Percentiles rank a stretch among this genome's conserved stretches.
Conservation (phyloP, 2,329 filamentous ascomycete genomes). For the Nemania sp. region DNA sequence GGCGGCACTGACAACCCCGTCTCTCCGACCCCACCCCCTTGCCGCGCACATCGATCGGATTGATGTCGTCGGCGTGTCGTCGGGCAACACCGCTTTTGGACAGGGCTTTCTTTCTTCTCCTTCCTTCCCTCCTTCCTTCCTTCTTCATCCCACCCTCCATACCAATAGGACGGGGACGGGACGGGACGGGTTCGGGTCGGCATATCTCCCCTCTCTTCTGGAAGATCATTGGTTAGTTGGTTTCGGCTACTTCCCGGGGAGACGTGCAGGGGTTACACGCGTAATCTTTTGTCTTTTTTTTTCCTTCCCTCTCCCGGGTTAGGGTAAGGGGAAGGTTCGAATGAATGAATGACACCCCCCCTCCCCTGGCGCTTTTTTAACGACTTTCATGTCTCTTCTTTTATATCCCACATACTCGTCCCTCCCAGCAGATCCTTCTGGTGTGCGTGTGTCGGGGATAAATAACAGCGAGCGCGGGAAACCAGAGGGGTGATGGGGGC, state of each 20-base stretch:
- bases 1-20: constrained; percentile 3
- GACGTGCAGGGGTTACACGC: too few relatives aligned
- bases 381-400: constrained; percentile 17
- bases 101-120: background rate
- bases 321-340: background rate
- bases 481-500: background rate
- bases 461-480: too few relatives aligned
- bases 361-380: constrained; percentile 2
- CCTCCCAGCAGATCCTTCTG: background rate
- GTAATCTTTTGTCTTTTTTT: too few relatives aligned
- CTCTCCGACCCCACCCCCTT: constrained; percentile 6
- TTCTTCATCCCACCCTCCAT: background rate
- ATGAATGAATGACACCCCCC: too few relatives aligned
- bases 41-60: background rate
- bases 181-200: too few relatives aligned
- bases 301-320: background rate
- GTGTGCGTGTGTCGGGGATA: background rate
- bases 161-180: background rate
- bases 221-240: constrained; percentile 5
- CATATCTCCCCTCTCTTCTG: background rate
- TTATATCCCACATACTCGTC: background rate
- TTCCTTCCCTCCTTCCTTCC: background rate
- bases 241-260: background rate
- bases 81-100: constrained; percentile 11
- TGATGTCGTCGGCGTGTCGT: constrained; percentile 9